Conservation (phyloP, 495 filamentous ascomycete genomes). For the Xylaria palmicola region DNA sequence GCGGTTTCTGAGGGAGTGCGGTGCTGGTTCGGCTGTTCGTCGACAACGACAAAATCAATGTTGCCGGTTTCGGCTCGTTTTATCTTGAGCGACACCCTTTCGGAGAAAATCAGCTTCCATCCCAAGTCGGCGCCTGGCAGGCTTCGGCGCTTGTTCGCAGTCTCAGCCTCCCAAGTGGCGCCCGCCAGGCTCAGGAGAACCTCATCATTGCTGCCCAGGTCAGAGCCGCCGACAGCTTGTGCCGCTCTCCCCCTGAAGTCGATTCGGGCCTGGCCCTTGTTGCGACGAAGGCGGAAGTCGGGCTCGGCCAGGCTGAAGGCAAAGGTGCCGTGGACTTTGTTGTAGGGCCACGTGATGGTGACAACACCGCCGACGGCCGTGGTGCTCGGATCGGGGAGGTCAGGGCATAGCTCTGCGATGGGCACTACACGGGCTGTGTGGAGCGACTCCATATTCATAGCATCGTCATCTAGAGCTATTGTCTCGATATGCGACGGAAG, state of each 20-base stretch:
- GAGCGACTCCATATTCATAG: constrained; percentile 26
- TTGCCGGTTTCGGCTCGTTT: constrained; percentile 33
- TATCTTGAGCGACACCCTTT: constrained; percentile 62
- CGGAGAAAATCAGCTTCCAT: constrained; percentile 69
- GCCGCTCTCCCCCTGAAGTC: constrained; percentile 73
- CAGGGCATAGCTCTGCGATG: constrained; percentile 70
- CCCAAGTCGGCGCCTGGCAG: constrained; percentile 68
- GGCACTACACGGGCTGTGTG: constrained; percentile 42
- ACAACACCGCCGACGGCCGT: constrained; percentile 59
- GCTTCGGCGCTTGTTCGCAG: constrained; percentile 45
- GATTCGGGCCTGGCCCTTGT: constrained; percentile 79
- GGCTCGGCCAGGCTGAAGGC: constrained; percentile 80
- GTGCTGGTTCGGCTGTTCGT: constrained; percentile 29
- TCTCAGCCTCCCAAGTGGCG: constrained; percentile 54
- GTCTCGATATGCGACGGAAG: constrained; percentile 13
- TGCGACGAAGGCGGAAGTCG: constrained; percentile 78
- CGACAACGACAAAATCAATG: constrained; percentile 44
- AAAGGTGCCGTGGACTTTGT: constrained; percentile 65
- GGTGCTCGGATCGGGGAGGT: constrained; percentile 34
- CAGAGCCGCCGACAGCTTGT: constrained; percentile 61
- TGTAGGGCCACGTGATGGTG: constrained; percentile 90
- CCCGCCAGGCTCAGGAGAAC: constrained; percentile 68
- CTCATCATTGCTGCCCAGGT: constrained; percentile 74
- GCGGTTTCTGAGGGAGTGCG: not conserved
- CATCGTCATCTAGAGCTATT: constrained; percentile 21